Conservation (phyloP, 75 land plant genomes). For the Picea glauca region DNA sequence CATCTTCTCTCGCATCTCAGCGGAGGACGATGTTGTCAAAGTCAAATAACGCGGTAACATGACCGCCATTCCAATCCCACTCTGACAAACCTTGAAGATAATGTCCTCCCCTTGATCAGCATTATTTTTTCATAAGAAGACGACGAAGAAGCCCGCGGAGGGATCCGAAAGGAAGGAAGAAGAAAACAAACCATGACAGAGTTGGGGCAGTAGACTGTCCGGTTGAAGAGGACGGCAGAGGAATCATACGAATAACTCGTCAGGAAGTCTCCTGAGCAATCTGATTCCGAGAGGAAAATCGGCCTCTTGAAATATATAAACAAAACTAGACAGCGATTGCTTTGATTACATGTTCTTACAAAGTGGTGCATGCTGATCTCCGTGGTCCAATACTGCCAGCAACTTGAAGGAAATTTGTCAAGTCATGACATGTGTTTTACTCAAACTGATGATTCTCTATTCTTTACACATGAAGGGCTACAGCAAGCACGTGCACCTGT, state of each 20-base stretch:
- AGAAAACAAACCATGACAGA: slow-evolving; percentile 54
- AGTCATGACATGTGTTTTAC: slow-evolving; percentile 94
- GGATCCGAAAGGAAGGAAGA: neutral
- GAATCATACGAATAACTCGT: slow-evolving; percentile 76
- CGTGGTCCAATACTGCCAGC: slow-evolving; percentile 82
- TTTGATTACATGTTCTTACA: slow-evolving; percentile 79
- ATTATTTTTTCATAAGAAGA: too few relatives aligned
- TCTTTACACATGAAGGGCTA: slow-evolving; percentile 88
- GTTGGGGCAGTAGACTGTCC: slow-evolving; percentile 79
- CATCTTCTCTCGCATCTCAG: too few relatives aligned
- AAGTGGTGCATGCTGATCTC: slow-evolving; percentile 99
- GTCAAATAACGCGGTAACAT: too few relatives aligned
- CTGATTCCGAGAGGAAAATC: slow-evolving; percentile 89
- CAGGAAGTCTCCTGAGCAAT: slow-evolving; percentile 33
- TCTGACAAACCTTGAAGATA: too few relatives aligned
- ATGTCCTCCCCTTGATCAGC: too few relatives aligned
- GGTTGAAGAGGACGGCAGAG: slow-evolving; percentile 69
- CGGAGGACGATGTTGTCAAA: too few relatives aligned
- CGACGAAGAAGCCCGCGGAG: too few relatives aligned
- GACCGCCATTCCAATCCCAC: too few relatives aligned
- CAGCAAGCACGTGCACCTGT: slow-evolving; percentile 99
- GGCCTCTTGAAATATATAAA: slow-evolving; percentile 72
- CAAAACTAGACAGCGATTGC: slow-evolving; percentile 90
- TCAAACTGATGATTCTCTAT: slow-evolving; percentile 94
- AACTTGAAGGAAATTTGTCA: slow-evolving; percentile 79